Percentiles rank a stretch among this genome's conserved stretches.
phyloP scores from a whole-genome alignment of 139 green algal species.

The Zygnema cylindricum region DNA sequence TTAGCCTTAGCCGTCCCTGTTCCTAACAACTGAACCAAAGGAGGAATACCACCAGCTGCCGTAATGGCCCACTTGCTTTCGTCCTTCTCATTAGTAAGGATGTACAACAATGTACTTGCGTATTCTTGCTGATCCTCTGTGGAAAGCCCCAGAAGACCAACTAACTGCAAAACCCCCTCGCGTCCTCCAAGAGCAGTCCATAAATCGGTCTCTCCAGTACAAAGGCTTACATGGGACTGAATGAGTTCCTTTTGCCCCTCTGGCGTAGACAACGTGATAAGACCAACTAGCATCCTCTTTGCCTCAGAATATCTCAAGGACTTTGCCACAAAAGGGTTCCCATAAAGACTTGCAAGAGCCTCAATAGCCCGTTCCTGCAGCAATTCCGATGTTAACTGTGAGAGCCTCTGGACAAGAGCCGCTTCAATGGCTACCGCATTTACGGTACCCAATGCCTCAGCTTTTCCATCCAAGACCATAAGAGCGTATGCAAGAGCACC shows the following conservation, averaged over 20 bases:
- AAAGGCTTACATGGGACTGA: slow-evolving; percentile 34
- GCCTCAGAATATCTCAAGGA: slow-evolving; percentile 26
- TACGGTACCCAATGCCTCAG: slow-evolving; percentile 1
- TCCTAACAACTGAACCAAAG: slow-evolving; percentile 40
- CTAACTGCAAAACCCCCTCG: slow-evolving; percentile 48
- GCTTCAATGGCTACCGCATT: slow-evolving; percentile 24
- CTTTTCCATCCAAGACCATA: slow-evolving; percentile 40
- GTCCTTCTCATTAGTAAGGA: slow-evolving; percentile 42
- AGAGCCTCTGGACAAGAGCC: slow-evolving; percentile 16
- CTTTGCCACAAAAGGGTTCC: slow-evolving; percentile 31
- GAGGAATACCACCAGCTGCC: slow-evolving; percentile 47
- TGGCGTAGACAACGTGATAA: slow-evolving; percentile 34
- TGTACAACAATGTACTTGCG: slow-evolving; percentile 35
- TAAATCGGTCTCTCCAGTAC: slow-evolving; percentile 16
- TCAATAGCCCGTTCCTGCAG: slow-evolving; percentile 46
- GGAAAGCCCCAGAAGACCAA: slow-evolving; percentile 50
- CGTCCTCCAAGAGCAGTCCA: slow-evolving; percentile 38
- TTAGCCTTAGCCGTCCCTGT: slow-evolving; percentile 46
- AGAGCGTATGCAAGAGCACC: slow-evolving; percentile 43
- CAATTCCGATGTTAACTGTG: slow-evolving; percentile 10
- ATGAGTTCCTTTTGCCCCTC: slow-evolving; percentile 39
- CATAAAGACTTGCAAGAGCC: slow-evolving; percentile 41
- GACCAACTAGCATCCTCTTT: slow-evolving; percentile 50
- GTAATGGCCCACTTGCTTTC: slow-evolving; percentile 60
- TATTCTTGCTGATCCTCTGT: slow-evolving; percentile 59